phyloP scores from a whole-genome alignment of 352 stramenopile species.

The Globisporangium middletonii region DNA sequence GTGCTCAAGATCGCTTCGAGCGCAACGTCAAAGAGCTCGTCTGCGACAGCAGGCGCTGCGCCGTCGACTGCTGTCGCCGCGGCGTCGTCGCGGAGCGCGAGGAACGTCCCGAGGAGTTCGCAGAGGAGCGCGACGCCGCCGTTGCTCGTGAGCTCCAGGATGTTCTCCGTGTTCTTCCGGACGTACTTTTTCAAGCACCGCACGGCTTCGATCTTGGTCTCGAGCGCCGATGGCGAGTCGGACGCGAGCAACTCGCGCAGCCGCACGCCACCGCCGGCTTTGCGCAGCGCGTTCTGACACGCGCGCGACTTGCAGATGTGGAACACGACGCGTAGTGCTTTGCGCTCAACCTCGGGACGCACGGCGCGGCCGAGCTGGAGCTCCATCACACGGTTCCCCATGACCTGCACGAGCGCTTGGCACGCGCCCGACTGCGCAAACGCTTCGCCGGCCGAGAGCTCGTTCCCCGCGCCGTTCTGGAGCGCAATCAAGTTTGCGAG shows the following conservation, averaged over 20 bases:
- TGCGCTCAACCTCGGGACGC: conserved; percentile 58
- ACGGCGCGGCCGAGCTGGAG: conserved; percentile 34
- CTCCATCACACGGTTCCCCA: conserved; percentile 57
- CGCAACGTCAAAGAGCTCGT: conserved; percentile 58
- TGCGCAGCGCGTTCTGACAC: conserved; percentile 64
- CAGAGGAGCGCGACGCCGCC: conserved; percentile 52
- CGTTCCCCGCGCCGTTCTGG: conserved; percentile 65
- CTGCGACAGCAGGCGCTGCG: conserved; percentile 7
- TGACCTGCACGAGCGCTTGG: conserved; percentile 42
- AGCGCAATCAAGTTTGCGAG: conserved; percentile 70
- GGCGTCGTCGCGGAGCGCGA: conserved; percentile 30
- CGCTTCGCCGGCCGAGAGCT: conserved; percentile 51
- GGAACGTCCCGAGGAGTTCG: conserved; percentile 46
- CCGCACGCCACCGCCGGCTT: conserved; percentile 39
- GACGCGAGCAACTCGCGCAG: conserved; percentile 51
- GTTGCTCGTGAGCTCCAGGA: conserved; percentile 50
- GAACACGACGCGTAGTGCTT: conserved; percentile 66
- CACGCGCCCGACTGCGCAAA: conserved; percentile 63
- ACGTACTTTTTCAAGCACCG: conserved; percentile 73
- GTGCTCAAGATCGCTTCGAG: conserved; percentile 73
- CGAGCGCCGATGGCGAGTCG: conserved; percentile 41
- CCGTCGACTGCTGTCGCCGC: neutral
- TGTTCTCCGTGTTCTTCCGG: conserved; percentile 66
- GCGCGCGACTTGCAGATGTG: conserved; percentile 58
- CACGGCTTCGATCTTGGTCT: conserved; percentile 60